Percentiles rank a stretch among this genome's conserved stretches.
phyloP scores from a whole-genome alignment of 139 green algal species.

The Desmodesmus armatus region DNA sequence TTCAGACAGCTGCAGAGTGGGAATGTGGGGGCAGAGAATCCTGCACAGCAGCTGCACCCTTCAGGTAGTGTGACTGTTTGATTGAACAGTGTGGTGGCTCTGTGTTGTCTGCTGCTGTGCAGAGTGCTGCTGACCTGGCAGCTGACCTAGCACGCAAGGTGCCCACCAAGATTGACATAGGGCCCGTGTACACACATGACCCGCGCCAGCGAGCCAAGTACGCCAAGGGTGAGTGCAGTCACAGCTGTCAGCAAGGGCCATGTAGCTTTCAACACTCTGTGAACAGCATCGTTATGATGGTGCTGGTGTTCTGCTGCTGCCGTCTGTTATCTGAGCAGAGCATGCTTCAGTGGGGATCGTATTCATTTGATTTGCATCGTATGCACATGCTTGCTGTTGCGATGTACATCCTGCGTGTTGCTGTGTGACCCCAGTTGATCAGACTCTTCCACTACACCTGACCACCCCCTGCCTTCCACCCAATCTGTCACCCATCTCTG shows the following conservation, averaged over 20 bases:
- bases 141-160: slow-evolving; percentile 75
- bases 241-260: neutral
- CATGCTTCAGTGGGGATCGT: neutral
- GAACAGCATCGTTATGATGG: too few relatives aligned
- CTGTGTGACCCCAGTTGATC: too few relatives aligned
- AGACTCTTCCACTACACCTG: too few relatives aligned
- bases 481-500: too few relatives aligned
- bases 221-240: slow-evolving; percentile 27
- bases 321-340: neutral
- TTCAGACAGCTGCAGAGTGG: too few relatives aligned
- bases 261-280: too few relatives aligned
- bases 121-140: slow-evolving; percentile 66
- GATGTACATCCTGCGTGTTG: neutral
- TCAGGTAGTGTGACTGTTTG: too few relatives aligned
- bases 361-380: neutral
- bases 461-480: too few relatives aligned
- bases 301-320: too few relatives aligned
- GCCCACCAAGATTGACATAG: slow-evolving; percentile 98
- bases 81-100: neutral
- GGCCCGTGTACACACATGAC: slow-evolving; percentile 95
- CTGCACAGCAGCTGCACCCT: too few relatives aligned
- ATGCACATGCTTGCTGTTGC: neutral
- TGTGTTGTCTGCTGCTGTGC: neutral
- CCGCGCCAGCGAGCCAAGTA: slow-evolving; percentile 80
- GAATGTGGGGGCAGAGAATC: too few relatives aligned